Evolutionary conservation across 2,329 filamentous ascomycete genomes (phyloP), one percentile per base, ranked within the genome.

Genomic region (Aspergillus niger): DNA sequence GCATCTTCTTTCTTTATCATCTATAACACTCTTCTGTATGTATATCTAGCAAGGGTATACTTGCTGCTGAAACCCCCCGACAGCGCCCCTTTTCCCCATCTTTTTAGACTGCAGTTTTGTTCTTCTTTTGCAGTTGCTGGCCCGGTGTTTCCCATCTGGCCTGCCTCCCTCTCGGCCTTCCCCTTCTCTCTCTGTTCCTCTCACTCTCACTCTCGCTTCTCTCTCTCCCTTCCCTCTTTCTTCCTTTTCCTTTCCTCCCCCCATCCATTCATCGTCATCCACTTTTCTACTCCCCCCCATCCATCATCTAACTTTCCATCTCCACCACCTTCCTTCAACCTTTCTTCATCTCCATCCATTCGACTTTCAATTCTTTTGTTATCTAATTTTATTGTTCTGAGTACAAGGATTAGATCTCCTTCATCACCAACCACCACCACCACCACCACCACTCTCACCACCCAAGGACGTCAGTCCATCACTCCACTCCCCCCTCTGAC

Each of bases 101-200:
- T 8, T 8, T 2, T 6, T 20, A 13, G 4, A 13, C n/a, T 38
- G 17, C 11, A n/a, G 7, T 53, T 50, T 61, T 24, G 24, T 57
- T 32, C 22, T 44, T 20, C 55, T 28, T 57, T 28, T 50, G 43
- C 28, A 15, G 11, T 54, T 48, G 30, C 22, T 63, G 64, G 67
- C 41, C 66, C 59, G 63, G 64, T 63, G 55, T 59, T 62, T 60
- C 67, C 66, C 63, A 59, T 48, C 67, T 62, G 59, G 60, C 59
- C 54, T 59, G 55, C 63, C 58, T 57, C 58, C 59, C 49, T 55
- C 62, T 57, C 61, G 55, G 60, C 62, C 58, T 56, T 58, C 58
- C 52, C 51, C 56, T 51, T 59, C 67, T 55, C 53, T 63, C 68
- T 59, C 58, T 64, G 62, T 62, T 55, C 54, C 47, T 56, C 47